phyloP scores from a whole-genome alignment of 345 rosid genomes.

The Salix viminalis region DNA sequence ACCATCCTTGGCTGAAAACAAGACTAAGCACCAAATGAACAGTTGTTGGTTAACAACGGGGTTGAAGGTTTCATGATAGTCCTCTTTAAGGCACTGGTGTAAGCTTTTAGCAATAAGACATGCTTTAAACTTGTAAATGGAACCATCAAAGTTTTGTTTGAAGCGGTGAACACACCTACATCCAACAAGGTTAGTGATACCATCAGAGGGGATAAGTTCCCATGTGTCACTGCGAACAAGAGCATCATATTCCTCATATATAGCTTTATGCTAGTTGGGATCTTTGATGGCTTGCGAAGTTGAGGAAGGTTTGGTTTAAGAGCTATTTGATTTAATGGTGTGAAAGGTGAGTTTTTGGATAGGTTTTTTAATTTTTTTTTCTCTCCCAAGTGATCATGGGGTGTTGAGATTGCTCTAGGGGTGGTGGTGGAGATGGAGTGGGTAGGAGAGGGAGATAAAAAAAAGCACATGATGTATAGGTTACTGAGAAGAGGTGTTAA shows the following conservation, averaged over 20 bases:
- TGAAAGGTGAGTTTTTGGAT: too few relatives aligned
- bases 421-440: neutral
- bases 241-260: neutral
- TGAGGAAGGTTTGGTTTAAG: too few relatives aligned
- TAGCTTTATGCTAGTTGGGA: neutral
- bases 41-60: neutral
- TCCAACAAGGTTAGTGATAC: neutral
- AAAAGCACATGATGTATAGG: too few relatives aligned
- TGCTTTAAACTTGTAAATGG: neutral
- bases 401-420: too few relatives aligned
- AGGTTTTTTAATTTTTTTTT: too few relatives aligned
- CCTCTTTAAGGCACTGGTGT: neutral
- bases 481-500: rapidly evolving
- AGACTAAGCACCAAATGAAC: neutral
- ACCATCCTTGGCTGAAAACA: neutral
- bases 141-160: neutral
- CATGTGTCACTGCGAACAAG: neutral
- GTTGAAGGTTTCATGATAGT: neutral
- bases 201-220: too few relatives aligned
- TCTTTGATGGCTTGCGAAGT: too few relatives aligned
- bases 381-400: too few relatives aligned
- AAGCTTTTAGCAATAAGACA: neutral
- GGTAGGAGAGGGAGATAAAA: neutral
- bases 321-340: too few relatives aligned
- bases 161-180: neutral